Base-by-base conservation (phyloP, 768 basidiomycete species). In the Amyloporia xantha region DNA sequence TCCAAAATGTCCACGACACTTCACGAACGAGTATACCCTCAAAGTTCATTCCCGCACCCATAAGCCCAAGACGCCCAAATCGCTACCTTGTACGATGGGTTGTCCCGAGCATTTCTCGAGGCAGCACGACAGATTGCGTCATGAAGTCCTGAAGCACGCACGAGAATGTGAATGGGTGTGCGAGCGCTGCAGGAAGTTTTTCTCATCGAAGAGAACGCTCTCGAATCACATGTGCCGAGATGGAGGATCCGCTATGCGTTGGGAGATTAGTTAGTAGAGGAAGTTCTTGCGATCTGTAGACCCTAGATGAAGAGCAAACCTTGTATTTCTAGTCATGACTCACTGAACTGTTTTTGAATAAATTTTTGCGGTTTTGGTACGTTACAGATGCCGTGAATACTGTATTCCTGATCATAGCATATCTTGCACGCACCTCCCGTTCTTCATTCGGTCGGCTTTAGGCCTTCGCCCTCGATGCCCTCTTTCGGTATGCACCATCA, bases 21-120 rank as follows among this genome's bases (percentile, higher is more conserved):
- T 42, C 41, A 24, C 41, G 19, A 42, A 23, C 41, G 41, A 42
- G 41, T 42, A 42, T 23, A 42, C 41, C 5, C 41, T 42, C 41
- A 42, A 24, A 7, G 41, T 42, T 4, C 41, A 42, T 23, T 11
- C 23, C 9, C 41, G 23, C 23, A 23, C 41, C 4, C 41, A 42
- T 23, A 19, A 6, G 41, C 41, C 23, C 5, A 42, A 42, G 41
- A 6, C 15, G 17, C 11, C 41, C 5, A 19, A 24, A 11, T 4
- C 23, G 19, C 11, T 42, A 4, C 41, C 23, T 7, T 42, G 23
- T n/a, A 42, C 21, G 19, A 19, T 42, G n/a, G 41, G 41, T n/a
- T 42, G 41, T n/a, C 19, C 15, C 4, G 41, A 42, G 23, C 41
- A 42, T 23, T 42, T 42, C 41, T 42, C 41, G 41, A 4, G 41